Conservation (phyloP, 177 flowering plant species). For the Telopea speciosissima region DNA sequence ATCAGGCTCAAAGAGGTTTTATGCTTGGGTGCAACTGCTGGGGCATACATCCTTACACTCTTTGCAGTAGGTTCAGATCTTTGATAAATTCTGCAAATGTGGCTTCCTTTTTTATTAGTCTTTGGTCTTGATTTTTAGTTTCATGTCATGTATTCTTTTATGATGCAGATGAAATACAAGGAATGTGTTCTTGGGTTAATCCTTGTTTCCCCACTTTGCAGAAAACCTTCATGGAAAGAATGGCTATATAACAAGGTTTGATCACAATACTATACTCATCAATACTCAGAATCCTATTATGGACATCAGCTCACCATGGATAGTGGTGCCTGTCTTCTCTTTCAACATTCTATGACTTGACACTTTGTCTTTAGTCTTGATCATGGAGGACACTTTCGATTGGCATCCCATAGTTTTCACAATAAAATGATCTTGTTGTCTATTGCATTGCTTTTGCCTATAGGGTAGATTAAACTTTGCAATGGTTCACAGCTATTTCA, state of each 20-base stretch:
- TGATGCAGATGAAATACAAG: slow-evolving; percentile 49
- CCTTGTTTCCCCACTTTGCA: slow-evolving; percentile 76
- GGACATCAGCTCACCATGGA: neutral
- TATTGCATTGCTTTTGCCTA: neutral
- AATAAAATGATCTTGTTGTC: neutral
- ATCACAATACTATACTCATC: slow-evolving; percentile 4
- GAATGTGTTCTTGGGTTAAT: slow-evolving; percentile 71
- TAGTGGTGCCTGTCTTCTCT: neutral
- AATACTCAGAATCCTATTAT: neutral
- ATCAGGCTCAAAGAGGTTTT: slow-evolving; percentile 55
- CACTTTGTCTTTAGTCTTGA: no score
- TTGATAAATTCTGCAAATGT: neutral
- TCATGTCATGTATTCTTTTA: slow-evolving; percentile 1
- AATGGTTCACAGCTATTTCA: neutral
- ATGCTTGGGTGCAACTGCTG: slow-evolving; percentile 80
- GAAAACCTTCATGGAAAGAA: slow-evolving; percentile 72
- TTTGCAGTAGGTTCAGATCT: slow-evolving; percentile 61
- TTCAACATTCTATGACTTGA: neutral
- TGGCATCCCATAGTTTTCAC: neutral
- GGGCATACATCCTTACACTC: slow-evolving; percentile 73
- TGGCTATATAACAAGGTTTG: slow-evolving; percentile 81
- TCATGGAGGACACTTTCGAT: neutral
- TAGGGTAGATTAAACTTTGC: neutral
- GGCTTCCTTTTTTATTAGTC: neutral
- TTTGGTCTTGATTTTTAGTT: neutral